Evolutionary conservation across 768 basidiomycete species (phyloP), one percentile per base, ranked within the genome.

Genomic region (Tylopilus subfusipes): DNA sequence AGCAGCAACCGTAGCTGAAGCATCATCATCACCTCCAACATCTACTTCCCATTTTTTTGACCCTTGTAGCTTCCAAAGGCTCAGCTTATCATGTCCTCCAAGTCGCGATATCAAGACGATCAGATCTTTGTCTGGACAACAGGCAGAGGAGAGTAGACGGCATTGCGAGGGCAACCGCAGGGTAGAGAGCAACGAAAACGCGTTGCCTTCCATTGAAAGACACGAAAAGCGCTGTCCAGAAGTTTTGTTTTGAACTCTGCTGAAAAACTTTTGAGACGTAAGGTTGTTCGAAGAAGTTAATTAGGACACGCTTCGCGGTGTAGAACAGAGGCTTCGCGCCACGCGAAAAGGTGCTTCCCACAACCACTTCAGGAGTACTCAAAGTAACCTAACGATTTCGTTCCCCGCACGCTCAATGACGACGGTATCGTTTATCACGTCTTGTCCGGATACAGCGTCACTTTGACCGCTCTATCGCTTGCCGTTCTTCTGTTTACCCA

Each of bases 101-200:
- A 85, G 73, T 27, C 82, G 79, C 54, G 85, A 84, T 47, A 91
- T 73, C 9, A 90, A 72, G 25, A 85, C 74, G 5, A 91, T 72
- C 39, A 92, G 75, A 69, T 93, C 90, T 68, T 92, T 93, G 73
- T 92, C 90, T 10, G 90, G 89, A 67, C 90, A 90, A 62, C 90
- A 91, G 44, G 90, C 82, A 21, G 83, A 79, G 11, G 74, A 53
- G 24, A 88, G 70, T 29, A 91, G 61, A 38, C 85, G 82, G 51
- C 80, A 81, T 29, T 80, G 73, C 8, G 80, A 73, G 7, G 85
- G 80, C 13, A 90, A 70, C 40, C 76, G 77, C 29, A 87, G 67
- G 30, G 75, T 76, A 22, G 83, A 81, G 50, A 90, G 74, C 29
- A 82, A 63, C 40, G 69, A 72, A 62, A 86, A 86, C 2, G 81